phyloP scores from a whole-genome alignment of 139 green algal species.

The Raphidocelis subcapitata region DNA sequence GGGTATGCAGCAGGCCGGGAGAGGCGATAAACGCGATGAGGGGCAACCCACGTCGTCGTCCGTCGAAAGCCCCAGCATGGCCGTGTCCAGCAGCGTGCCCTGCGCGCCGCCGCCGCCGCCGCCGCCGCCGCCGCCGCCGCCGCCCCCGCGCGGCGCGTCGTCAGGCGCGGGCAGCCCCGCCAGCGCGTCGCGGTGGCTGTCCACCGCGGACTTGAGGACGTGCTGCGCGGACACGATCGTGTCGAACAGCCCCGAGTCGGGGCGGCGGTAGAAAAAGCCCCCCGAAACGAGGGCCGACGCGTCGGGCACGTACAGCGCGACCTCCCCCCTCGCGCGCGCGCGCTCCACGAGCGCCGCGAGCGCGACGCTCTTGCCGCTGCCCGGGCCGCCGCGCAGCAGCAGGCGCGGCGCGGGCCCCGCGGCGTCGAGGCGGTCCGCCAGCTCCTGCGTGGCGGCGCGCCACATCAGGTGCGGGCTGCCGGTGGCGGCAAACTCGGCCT shows the following conservation, averaged over 20 bases:
- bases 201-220: conserved; percentile 46
- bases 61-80: conserved; percentile 29
- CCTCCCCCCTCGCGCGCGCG: conserved; percentile 47
- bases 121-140: not conserved
- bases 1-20: no score
- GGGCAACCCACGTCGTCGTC: conserved; percentile 41
- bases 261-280: conserved; percentile 41
- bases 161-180: conserved; percentile 21
- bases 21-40: no score
- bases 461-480: conserved; percentile 16
- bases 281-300: conserved; percentile 50
- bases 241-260: conserved; percentile 50
- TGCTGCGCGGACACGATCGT: conserved; percentile 61
- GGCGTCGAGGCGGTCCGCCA: not conserved
- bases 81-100: conserved; percentile 30
- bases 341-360: conserved; percentile 57
- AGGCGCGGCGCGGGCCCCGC: not conserved
- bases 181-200: conserved; percentile 49
- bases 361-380: conserved; percentile 67
- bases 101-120: not conserved
- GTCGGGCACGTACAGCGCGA: conserved; percentile 71
- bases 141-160: not conserved
- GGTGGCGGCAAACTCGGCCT: conserved; percentile 33
- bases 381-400: conserved; percentile 25
- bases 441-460: conserved; percentile 12